Conservation (phyloP, 169 alveolate species). For the Cryptosporidium bovis region DNA sequence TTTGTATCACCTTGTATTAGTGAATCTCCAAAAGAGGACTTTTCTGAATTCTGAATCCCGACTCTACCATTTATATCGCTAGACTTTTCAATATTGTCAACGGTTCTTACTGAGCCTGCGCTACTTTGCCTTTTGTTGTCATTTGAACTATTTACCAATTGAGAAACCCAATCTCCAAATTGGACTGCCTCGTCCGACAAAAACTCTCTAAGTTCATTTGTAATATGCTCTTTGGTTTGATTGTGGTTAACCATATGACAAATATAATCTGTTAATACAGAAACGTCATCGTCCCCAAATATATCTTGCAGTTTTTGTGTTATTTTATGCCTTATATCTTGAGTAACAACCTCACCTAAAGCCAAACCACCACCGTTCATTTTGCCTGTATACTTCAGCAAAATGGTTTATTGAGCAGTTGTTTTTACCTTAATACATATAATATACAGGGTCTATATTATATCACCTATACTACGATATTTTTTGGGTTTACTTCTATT, state of each 20-base stretch:
- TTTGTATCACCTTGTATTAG: neutral
- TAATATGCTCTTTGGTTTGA: constrained; percentile 64
- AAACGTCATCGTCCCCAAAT: constrained; percentile 74
- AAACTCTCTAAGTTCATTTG: constrained; percentile 57
- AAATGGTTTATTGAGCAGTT: neutral
- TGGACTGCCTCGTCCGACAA: constrained; percentile 70
- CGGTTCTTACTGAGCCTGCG: neutral
- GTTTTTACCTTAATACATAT: neutral
- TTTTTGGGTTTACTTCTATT: neutral
- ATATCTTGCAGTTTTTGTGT: constrained; percentile 51
- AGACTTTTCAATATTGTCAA: neutral
- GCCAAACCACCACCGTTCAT: constrained; percentile 42
- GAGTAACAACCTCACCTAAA: constrained; percentile 36
- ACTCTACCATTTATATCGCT: neutral
- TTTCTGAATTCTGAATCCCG: neutral
- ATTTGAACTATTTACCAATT: constrained; percentile 3
- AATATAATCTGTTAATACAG: constrained; percentile 68
- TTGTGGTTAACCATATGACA: constrained; percentile 65
- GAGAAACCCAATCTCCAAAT: constrained; percentile 69
- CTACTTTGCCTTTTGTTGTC: neutral
- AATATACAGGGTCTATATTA: neutral
- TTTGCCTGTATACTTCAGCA: neutral
- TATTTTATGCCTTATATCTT: constrained; percentile 47
- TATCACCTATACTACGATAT: neutral
- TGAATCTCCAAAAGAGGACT: neutral